Evolutionary conservation across 1,139 yeast genomes (phyloP).

Genomic region (Saccharomyces hybrid): DNA sequence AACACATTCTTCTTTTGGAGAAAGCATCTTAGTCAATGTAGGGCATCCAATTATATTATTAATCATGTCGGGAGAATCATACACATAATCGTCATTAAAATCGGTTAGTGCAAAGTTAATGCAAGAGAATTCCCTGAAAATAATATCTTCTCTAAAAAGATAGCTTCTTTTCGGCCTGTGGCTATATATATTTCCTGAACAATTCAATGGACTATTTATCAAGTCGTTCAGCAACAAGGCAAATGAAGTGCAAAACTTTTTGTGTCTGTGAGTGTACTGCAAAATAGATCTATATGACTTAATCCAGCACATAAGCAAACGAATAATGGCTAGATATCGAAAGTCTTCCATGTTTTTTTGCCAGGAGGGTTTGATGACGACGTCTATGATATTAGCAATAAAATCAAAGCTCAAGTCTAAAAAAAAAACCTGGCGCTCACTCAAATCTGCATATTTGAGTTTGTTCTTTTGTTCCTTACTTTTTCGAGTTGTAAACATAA

Average conservation of each 20-base stretch:
- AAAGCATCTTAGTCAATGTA: slow-evolving; percentile 13
- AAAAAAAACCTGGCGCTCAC: slow-evolving; percentile 4
- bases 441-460: neutral
- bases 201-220: slow-evolving; percentile 7
- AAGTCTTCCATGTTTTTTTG: slow-evolving; percentile 9
- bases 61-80: slow-evolving; percentile 25
- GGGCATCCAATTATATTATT: slow-evolving; percentile 21
- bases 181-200: neutral
- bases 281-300: slow-evolving; percentile 39
- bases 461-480: neutral
- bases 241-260: slow-evolving; percentile 31
- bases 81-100: slow-evolving; percentile 44
- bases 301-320: slow-evolving; percentile 47
- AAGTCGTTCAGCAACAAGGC: slow-evolving; percentile 32
- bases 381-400: slow-evolving; percentile 11
- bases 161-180: slow-evolving; percentile 40
- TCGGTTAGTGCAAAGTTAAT: slow-evolving; percentile 49
- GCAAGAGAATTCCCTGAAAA: slow-evolving; percentile 48
- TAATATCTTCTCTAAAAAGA: slow-evolving; percentile 55
- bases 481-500: neutral
- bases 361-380: slow-evolving; percentile 12
- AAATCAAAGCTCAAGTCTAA: slow-evolving; percentile 14
- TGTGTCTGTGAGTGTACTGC: slow-evolving; percentile 34
- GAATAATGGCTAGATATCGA: slow-evolving; percentile 25
- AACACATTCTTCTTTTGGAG: slow-evolving; percentile 28